A percentile compares a stretch with the other conserved stretches of the same genome.
These are phyloP conservation scores for Penicillium verrucosum DNA, from an alignment of 2,329 filamentous ascomycete genomes.

Conservation along the genomic window DNA sequence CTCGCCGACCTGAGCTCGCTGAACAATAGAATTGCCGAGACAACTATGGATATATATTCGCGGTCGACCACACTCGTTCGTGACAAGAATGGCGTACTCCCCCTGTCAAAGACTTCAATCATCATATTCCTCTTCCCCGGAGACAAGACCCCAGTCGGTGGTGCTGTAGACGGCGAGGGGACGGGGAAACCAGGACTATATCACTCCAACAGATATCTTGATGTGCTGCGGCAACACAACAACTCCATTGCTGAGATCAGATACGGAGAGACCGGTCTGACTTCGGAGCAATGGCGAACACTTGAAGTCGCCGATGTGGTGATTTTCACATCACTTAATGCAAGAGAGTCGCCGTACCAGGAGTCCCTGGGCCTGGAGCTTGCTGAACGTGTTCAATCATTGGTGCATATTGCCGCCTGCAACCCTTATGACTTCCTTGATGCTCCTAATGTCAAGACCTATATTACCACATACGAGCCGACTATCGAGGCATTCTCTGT, in stretches of 20 bases:
- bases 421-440: conserved; percentile 47
- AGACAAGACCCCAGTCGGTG: conserved; percentile 33
- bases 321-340: conserved; percentile 43
- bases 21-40: conserved; percentile 23
- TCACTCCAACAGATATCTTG: conserved; percentile 31
- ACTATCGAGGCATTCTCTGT: conserved; percentile 43
- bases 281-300: conserved; percentile 29
- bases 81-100: conserved; percentile 28
- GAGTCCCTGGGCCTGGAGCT: conserved; percentile 35
- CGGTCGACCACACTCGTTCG: conserved; percentile 44
- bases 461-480: conserved; percentile 46
- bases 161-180: conserved; percentile 41
- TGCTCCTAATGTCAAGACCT: conserved; percentile 37
- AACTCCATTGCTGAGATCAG: conserved; percentile 31
- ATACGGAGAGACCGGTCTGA: conserved; percentile 32
- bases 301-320: conserved; percentile 40
- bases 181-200: conserved; percentile 33
- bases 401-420: conserved; percentile 43
- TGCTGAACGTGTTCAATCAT: conserved; percentile 25
- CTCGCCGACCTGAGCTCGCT: conserved; percentile 21
- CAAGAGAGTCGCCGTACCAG: conserved; percentile 38
- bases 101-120: conserved; percentile 28
- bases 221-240: conserved; percentile 31
- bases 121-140: conserved; percentile 41
- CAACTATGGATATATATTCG: conserved; percentile 38